Evolutionary conservation across 495 filamentous ascomycete genomes (phyloP).

Genomic region (Endocarpon pusillum): DNA sequence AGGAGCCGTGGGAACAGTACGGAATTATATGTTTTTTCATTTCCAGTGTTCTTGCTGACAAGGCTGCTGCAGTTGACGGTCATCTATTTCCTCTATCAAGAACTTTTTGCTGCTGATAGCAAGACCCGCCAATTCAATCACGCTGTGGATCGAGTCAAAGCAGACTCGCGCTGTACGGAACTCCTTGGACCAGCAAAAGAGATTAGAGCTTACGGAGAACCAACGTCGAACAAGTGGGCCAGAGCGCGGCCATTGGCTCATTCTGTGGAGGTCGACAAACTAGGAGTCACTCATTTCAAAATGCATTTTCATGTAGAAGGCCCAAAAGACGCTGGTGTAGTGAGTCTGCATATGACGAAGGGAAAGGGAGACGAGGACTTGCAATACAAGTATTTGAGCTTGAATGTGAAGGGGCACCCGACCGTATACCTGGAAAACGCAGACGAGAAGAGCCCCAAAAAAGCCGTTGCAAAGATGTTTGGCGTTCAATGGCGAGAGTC

Average conservation of each 20-base stretch:
- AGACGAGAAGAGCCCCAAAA: conserved; percentile 21
- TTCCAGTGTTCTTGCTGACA: neutral
- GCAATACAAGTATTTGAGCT: conserved; percentile 60
- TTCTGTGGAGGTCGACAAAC: conserved; percentile 45
- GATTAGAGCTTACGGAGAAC: conserved; percentile 73
- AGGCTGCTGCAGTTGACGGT: conserved; percentile 47
- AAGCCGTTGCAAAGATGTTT: conserved; percentile 35
- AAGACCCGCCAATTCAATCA: conserved; percentile 78
- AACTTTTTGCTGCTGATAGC: conserved; percentile 76
- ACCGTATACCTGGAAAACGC: conserved; percentile 49
- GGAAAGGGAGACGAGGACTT: conserved; percentile 43
- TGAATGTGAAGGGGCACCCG: conserved; percentile 58
- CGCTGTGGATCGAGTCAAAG: conserved; percentile 61
- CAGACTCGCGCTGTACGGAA: conserved; percentile 47
- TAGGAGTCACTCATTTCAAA: conserved; percentile 63
- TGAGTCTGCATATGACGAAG: conserved; percentile 62
- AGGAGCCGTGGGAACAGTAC: conserved; percentile 59
- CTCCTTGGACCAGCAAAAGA: conserved; percentile 61
- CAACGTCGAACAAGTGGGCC: conserved; percentile 67
- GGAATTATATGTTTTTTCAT: conserved; percentile 4
- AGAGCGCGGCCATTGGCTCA: conserved; percentile 72
- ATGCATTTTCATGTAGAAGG: conserved; percentile 91
- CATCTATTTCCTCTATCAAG: conserved; percentile 60
- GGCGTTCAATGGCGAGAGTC: conserved; percentile 49
- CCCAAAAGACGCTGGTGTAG: conserved; percentile 53